These are phyloP conservation scores for Taphrina betulina DNA, from an alignment of 1,139 yeast species.

Conservation along the genomic window DNA sequence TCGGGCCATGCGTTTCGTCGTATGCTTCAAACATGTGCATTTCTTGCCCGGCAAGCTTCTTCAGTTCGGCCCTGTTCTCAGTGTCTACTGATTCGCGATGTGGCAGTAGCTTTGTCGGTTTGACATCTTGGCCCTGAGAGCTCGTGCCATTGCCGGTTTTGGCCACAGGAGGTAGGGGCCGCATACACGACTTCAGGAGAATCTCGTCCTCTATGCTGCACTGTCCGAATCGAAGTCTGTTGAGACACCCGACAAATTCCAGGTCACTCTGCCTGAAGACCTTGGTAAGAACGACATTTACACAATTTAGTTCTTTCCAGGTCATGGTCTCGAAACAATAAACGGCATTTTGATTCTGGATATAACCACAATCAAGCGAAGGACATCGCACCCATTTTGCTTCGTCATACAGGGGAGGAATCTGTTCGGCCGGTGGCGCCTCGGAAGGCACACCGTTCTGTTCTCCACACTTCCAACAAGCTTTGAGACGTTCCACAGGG, in stretches of 20 bases:
- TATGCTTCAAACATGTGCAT: slow-evolving; percentile 61
- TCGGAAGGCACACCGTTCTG: neutral
- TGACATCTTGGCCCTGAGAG: slow-evolving; percentile 55
- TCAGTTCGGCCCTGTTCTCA: slow-evolving; percentile 63
- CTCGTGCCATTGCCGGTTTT: slow-evolving; percentile 48
- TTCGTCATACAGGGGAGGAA: slow-evolving; percentile 3
- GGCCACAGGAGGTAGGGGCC: slow-evolving; percentile 51
- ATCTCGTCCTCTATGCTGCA: neutral
- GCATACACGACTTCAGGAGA: slow-evolving; percentile 56
- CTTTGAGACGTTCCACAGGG: slow-evolving; percentile 57
- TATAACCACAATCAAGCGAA: neutral
- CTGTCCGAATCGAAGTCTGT: slow-evolving; percentile 76
- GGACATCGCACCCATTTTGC: slow-evolving; percentile 13
- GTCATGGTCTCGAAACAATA: slow-evolving; percentile 77
- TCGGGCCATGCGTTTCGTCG: slow-evolving; percentile 39
- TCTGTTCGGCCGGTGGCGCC: neutral
- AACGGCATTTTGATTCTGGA: slow-evolving; percentile 43
- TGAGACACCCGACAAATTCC: slow-evolving; percentile 75
- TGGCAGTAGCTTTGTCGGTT: slow-evolving; percentile 83
- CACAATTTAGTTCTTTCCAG: slow-evolving; percentile 66
- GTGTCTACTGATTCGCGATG: slow-evolving; percentile 79
- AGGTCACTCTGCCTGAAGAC: slow-evolving; percentile 93
- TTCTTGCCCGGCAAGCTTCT: slow-evolving; percentile 52
- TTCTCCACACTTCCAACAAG: slow-evolving; percentile 15
- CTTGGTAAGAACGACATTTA: slow-evolving; percentile 67